Base-by-base conservation (phyloP, 805 yeast genomes). In the Metschnikowia similis region DNA sequence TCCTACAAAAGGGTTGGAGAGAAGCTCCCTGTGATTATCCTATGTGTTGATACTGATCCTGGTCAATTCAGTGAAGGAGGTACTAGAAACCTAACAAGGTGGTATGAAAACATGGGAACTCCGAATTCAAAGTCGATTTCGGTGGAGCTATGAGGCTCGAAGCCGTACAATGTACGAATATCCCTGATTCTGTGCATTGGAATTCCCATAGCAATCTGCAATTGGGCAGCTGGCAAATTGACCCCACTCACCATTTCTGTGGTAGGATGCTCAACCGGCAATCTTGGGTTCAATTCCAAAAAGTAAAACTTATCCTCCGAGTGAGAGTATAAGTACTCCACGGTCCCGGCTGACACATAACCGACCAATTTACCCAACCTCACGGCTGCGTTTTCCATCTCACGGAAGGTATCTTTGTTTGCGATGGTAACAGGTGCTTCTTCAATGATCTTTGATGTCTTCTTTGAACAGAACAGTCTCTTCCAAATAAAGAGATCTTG, bases 191-290 rank as follows among this genome's bases (percentile, higher is more conserved):
- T 82, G 71, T 94, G 95, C 79, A 94, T 84, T 57, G 99, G 98
- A 53, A 94, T 82, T 81, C 99, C 99, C 99, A 94, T 94, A 56
- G 99, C 98, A 71, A 94, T 89, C 75, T 94, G 99, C 59, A 94
- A 82, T 75, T 94, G 99, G 35, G 99, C 96, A 51, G 97, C 96
- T 29, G 99, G 99, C 67, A 94, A 79, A 66, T 94, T 95, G 48
- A 94, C 97, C 58, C 99, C 99, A 26, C 96, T 86, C 50, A 90
- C 99, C 99, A 94, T 94, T 76, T 94, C 99, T 37, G 99, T 94
- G 41, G 99, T 94, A 64, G 99, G 99, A 79, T 94, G 99, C 80
- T 94, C 99, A 52, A 94, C 99, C 78, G 94, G 99, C 69, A 94
- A 80, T 79, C 99, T 88, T 63, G 99, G 99, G 70, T 94, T 94